Evolutionary conservation across 805 yeast species (phyloP), one percentile per base, ranked within the genome.

Genomic region (Yarrowia sp.): DNA sequence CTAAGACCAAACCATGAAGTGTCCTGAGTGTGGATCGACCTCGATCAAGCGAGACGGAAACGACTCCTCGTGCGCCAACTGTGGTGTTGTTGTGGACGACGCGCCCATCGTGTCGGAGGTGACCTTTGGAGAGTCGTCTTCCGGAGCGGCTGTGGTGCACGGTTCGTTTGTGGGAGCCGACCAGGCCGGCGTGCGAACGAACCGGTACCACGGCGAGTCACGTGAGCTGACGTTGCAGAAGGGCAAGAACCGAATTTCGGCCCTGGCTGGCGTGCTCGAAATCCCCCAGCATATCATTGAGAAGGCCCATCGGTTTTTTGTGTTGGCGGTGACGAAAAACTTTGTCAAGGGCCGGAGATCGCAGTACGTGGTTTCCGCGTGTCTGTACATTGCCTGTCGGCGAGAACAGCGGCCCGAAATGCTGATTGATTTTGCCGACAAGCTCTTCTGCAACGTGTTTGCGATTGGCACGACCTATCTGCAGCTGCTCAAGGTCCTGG

Each of bases 301-400:
- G 69, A 87, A 94, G 13, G 98, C 97, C 0, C 84, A 86, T 72
- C 91, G 90, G 69, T 92, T 97, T 94, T 96, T 91, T 78, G 87
- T 87, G 71, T 80, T 92, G 67, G 98, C 98, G 0, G 81, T 96
- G 36, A 84, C 92, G 1, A 85, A 89, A 71, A 93, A 92, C 75
- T 95, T 95, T 76, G 98, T 95, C 30, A 97, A 94, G 77, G 99
- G 99, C n/a, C 84, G 99, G 73, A 81, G 95, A 70, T 92, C 98
- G 2, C 98, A 93, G 75, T 93, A 94, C 75, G 98, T 95, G 3
- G 87, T 93, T 67, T 96, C 97, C 0, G 92, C 98, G 0, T 95
- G 99, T 79, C 82, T 95, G 40, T 95, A 95, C 75, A 86, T 95
- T 58, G 97, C 98, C 0, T 95, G 99, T 77, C 87, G 99, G 74